These are phyloP conservation scores for Albifimbria verrucaria DNA, from an alignment of 2,329 filamentous ascomycete genomes.

Conservation along the genomic window DNA sequence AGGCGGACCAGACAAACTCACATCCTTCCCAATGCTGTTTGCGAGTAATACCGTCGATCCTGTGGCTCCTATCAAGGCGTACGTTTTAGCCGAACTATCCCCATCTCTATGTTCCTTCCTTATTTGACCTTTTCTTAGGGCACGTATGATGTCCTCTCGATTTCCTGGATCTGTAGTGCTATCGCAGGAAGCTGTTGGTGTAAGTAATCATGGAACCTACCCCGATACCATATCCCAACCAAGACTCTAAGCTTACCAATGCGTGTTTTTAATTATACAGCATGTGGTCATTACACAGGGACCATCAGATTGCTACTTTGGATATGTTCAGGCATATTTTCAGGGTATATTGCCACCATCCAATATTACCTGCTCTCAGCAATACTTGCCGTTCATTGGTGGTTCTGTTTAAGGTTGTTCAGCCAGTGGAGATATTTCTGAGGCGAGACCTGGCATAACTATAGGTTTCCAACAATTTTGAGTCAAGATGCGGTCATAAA, in stretches of 20 bases:
- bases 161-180: conserved; percentile 27
- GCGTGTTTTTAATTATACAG: conserved; percentile 16
- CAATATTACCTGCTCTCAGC: conserved; percentile 28
- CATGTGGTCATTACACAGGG: conserved; percentile 23
- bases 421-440: too few species aligned
- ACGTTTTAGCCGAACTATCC: conserved; percentile 13
- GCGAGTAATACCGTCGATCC: conserved; percentile 35
- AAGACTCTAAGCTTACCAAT: conserved; percentile 12
- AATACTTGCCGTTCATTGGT: conserved; percentile 22
- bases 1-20: conserved; percentile 15
- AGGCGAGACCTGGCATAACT: too few species aligned
- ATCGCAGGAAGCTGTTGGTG: conserved; percentile 27
- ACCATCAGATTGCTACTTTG: conserved; percentile 31
- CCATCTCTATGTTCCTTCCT: not conserved
- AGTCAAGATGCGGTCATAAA: too few species aligned
- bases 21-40: conserved; percentile 35
- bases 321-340: conserved; percentile 32
- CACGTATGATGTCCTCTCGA: conserved; percentile 21
- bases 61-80: conserved; percentile 31
- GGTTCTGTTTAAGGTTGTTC: too few species aligned
- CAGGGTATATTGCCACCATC: conserved; percentile 26
- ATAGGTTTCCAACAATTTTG: too few species aligned
- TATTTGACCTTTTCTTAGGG: conserved; percentile 17
- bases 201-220: conserved; percentile 19
- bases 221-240: conserved; percentile 1